A percentile compares a stretch with the other conserved stretches of the same genome.
Evolutionary conservation across 257 asterid genomes (phyloP).

Genomic region (Nicotiana sylvestris): DNA sequence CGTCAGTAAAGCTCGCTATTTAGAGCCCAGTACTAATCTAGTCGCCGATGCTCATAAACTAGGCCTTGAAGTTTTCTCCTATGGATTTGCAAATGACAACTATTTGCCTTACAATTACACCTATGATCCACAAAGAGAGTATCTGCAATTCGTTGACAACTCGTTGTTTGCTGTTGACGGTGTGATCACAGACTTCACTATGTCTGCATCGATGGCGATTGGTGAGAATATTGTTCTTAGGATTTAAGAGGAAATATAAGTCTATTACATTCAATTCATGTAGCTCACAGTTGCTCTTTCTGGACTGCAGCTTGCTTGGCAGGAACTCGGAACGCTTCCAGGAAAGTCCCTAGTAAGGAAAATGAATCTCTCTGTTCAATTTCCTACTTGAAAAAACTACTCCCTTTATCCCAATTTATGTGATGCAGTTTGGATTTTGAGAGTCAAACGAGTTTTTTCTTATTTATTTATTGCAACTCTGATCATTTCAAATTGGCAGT

Average conservation of each 20-base stretch:
- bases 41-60: conserved; percentile 76
- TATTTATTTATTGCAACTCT: no score
- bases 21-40: conserved; percentile 59
- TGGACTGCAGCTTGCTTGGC: conserved; percentile 62
- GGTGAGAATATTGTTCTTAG: conserved; percentile 33
- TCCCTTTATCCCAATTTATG: no score
- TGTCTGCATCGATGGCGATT: conserved; percentile 79
- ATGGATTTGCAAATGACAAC: conserved; percentile 76
- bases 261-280: background rate
- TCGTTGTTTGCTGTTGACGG: conserved; percentile 82
- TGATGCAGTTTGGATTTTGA: no score
- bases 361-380: background rate
- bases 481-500: no score
- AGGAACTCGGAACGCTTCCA: conserved; percentile 46
- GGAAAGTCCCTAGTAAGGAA: conserved; percentile 49
- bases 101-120: conserved; percentile 70
- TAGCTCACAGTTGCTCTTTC: conserved; percentile 6
- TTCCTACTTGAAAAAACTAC: background rate
- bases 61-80: conserved; percentile 67
- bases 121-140: conserved; percentile 77
- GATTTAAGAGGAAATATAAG: background rate
- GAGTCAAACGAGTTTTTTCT: no score
- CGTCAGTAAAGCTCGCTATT: conserved; percentile 25
- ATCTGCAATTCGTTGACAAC: conserved; percentile 55
- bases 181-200: conserved; percentile 67